Conservation (phyloP, 2,329 filamentous ascomycete genomes). For the Aspergillus felis region DNA sequence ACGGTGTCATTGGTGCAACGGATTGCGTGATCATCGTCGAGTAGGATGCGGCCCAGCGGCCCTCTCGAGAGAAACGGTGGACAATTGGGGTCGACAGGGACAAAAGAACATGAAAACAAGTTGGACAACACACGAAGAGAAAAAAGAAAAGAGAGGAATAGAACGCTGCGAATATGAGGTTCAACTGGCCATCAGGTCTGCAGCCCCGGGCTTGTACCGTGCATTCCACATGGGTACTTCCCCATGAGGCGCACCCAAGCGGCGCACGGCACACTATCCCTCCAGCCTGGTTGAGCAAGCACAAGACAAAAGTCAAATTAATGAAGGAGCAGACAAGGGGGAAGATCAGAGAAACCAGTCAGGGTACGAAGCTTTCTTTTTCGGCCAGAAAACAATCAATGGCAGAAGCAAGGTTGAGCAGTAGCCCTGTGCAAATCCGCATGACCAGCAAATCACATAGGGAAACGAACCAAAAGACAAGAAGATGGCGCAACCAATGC, state of each 20-base stretch:
- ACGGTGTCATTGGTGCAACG: slow-evolving; percentile 30
- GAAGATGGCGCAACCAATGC: slow-evolving; percentile 34
- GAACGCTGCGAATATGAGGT: background rate
- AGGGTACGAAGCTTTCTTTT: background rate
- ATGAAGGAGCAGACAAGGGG: background rate
- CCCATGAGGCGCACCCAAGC: background rate
- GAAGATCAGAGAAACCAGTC: background rate
- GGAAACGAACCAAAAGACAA: slow-evolving; percentile 24
- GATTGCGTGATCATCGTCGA: slow-evolving; percentile 33
- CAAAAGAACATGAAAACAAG: background rate
- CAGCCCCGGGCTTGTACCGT: background rate
- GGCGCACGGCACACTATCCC: background rate
- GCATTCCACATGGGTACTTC: background rate
- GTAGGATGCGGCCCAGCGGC: slow-evolving; percentile 9
- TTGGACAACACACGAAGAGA: background rate
- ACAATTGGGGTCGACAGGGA: background rate
- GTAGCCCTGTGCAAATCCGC: slow-evolving; percentile 9
- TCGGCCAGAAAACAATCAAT: background rate
- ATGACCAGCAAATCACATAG: slow-evolving; percentile 11
- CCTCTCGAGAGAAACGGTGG: background rate
- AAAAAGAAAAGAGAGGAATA: slow-evolving; percentile 4
- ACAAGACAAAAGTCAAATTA: background rate
- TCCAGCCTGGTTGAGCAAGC: background rate
- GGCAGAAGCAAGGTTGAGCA: background rate
- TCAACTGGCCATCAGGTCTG: background rate